A percentile compares a stretch with the other conserved stretches of the same genome.
phyloP scores from a whole-genome alignment of 23 red algal species.

The Agarophyton chilense region DNA sequence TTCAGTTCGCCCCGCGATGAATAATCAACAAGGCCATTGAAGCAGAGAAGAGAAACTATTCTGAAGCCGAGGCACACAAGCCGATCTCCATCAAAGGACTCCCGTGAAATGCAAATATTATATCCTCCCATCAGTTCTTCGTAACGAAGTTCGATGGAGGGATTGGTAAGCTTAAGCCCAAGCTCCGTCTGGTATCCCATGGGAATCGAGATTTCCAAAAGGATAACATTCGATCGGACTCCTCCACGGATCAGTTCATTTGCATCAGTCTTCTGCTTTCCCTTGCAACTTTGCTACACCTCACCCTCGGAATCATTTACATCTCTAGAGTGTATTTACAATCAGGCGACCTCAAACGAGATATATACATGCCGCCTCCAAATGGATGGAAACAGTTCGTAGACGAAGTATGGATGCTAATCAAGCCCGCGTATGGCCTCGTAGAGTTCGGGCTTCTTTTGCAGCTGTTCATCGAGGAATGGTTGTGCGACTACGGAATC shows the following conservation, averaged over 20 bases:
- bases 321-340: neutral
- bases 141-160: neutral
- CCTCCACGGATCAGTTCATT: neutral
- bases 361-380: neutral
- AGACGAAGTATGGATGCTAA: neutral
- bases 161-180: neutral
- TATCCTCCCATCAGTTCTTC: slow-evolving; percentile 4
- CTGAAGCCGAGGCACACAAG: too few relatives aligned
- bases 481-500: neutral
- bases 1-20: neutral
- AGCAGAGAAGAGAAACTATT: too few relatives aligned
- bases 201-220: neutral
- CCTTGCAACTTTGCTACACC: neutral
- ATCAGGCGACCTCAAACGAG: too few relatives aligned
- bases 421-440: neutral
- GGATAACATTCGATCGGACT: too few relatives aligned
- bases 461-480: neutral
- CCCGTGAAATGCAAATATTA: too few relatives aligned
- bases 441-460: neutral
- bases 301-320: neutral
- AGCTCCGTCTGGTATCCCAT: neutral
- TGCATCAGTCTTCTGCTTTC: neutral
- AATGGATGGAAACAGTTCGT: neutral
- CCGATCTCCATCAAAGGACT: too few relatives aligned
- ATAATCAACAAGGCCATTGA: neutral